These are phyloP conservation scores for Calocybe cyanea DNA, from an alignment of 768 basidiomycete genomes.

Conservation along the genomic window DNA sequence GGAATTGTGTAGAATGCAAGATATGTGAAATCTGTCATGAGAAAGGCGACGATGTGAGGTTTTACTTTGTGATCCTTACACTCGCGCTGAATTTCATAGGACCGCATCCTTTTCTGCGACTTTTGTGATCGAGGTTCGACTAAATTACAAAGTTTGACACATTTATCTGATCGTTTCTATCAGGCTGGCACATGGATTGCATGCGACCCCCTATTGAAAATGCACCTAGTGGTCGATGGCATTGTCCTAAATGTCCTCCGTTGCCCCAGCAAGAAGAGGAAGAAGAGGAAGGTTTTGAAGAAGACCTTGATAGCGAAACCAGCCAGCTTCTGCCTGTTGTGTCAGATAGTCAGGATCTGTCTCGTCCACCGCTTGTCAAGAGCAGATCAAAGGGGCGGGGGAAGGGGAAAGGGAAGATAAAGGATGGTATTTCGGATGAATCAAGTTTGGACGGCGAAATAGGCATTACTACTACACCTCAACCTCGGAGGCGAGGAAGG, in stretches of 20 bases:
- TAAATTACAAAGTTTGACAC: constrained; percentile 9
- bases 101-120: constrained; percentile 86
- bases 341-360: constrained; percentile 39
- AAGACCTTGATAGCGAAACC: constrained; percentile 5
- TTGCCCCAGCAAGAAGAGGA: constrained; percentile 18
- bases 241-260: constrained; percentile 62
- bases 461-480: constrained; percentile 22
- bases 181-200: constrained; percentile 86
- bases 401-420: constrained; percentile 27
- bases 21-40: constrained; percentile 81
- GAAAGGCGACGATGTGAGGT: constrained; percentile 86
- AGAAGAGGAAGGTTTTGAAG: constrained; percentile 2
- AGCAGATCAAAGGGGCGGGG: constrained; percentile 17
- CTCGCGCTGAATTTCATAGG: constrained; percentile 38
- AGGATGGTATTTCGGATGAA: constrained; percentile 32
- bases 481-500: constrained; percentile 14
- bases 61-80: not conserved
- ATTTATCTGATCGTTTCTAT: constrained; percentile 3
- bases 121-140: constrained; percentile 80
- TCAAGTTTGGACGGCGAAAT: constrained; percentile 29
- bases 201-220: constrained; percentile 66
- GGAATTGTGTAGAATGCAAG: constrained; percentile 93
- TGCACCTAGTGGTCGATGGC: constrained; percentile 75
- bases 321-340: constrained; percentile 17
- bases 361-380: constrained; percentile 20